Percentiles rank a stretch among this genome's conserved stretches.
Conservation (phyloP, 106 monocot species). For the Dendrobium chrysotoxum region DNA sequence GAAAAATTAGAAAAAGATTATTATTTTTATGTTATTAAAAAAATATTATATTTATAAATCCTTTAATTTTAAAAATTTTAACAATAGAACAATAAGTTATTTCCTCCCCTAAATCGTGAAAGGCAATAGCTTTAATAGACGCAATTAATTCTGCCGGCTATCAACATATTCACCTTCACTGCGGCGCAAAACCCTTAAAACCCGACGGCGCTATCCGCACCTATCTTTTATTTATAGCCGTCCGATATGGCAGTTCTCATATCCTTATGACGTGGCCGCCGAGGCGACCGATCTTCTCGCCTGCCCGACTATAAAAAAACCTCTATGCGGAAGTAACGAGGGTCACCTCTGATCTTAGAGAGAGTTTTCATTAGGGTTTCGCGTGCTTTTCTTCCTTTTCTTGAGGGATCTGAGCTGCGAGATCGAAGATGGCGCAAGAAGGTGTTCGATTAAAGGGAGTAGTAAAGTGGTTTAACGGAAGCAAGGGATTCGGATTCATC, state of each 20-base stretch:
- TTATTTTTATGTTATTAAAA: no score
- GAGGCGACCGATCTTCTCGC: not conserved
- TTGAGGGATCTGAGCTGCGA: not conserved
- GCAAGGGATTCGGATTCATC: constrained; percentile 28
- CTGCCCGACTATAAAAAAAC: not conserved
- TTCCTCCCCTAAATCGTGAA: not conserved
- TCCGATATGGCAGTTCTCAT: not conserved
- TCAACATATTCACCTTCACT: not conserved
- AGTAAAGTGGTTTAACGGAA: constrained; percentile 24
- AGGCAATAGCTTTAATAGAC: not conserved
- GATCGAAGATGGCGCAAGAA: constrained; percentile 7
- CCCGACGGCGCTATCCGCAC: not conserved
- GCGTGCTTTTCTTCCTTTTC: not conserved
- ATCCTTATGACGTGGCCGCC: not conserved
- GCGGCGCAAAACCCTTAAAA: not conserved
- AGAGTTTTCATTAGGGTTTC: not conserved
- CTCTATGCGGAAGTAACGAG: not conserved
- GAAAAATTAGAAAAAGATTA: no score
- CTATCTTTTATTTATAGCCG: not conserved
- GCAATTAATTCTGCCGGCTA: constrained; percentile 2
- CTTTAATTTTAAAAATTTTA: no score
- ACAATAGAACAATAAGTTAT: no score
- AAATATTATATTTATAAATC: no score
- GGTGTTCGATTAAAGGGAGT: constrained; percentile 16
- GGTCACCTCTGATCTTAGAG: not conserved